These are phyloP conservation scores for Penstemon eatonii DNA, from an alignment of 257 asterid species.

Conservation along the genomic window DNA sequence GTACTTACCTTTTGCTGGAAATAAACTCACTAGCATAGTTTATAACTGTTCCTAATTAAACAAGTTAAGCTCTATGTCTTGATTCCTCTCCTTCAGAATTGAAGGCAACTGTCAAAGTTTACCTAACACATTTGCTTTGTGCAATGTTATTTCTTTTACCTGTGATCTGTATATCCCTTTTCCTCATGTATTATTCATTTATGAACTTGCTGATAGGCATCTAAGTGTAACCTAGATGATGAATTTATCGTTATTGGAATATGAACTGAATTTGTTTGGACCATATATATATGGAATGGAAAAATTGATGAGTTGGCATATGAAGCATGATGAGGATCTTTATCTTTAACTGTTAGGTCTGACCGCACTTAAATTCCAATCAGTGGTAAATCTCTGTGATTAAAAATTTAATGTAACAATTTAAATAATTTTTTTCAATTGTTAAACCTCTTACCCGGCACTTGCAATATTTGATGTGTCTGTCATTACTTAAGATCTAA, in stretches of 20 bases:
- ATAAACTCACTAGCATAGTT: neutral
- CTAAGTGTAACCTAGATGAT: neutral
- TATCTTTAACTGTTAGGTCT: neutral
- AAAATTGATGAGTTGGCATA: constrained; percentile 2
- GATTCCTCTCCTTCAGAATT: constrained; percentile 3
- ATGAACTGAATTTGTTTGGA: neutral
- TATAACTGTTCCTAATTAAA: neutral
- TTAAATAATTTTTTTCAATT: constrained; percentile 15
- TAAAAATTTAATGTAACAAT: constrained; percentile 1
- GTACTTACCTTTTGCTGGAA: neutral
- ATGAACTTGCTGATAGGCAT: neutral
- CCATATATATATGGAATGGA: neutral
- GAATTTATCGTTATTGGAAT: neutral
- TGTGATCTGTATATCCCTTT: neutral
- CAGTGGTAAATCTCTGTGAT: neutral
- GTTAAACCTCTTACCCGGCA: neutral
- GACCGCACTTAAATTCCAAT: neutral
- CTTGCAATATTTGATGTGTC: constrained; percentile 17
- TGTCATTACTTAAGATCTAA: constrained; percentile 12
- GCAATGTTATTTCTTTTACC: neutral
- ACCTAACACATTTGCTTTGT: neutral
- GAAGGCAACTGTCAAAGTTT: neutral
- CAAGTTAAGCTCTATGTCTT: neutral
- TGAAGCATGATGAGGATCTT: constrained; percentile 14
- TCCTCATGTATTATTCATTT: neutral